These are phyloP conservation scores for Pestalotiopsis sp. DNA, from an alignment of 2,329 filamentous ascomycete genomes.

Conservation along the genomic window DNA sequence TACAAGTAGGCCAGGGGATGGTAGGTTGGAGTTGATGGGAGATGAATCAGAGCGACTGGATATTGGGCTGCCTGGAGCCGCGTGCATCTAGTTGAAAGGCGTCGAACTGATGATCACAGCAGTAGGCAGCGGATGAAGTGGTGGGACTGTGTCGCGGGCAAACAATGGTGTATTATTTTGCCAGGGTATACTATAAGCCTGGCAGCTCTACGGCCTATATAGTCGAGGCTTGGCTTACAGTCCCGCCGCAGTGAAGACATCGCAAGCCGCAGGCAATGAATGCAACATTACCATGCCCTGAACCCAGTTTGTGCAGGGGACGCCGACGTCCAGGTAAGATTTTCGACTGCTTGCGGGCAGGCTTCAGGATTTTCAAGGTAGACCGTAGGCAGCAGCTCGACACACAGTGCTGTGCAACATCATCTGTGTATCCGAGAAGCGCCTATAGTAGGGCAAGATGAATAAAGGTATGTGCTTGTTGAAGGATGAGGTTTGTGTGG, in stretches of 20 bases:
- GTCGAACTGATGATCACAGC: neutral
- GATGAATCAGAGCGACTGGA: neutral
- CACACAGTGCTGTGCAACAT: neutral
- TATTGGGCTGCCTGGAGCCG: neutral
- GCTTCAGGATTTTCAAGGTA: neutral
- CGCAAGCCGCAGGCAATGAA: neutral
- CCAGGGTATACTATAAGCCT: slow-evolving; percentile 13
- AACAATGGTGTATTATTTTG: neutral
- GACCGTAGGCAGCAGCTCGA: neutral
- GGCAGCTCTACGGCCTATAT: slow-evolving; percentile 7
- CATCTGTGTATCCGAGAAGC: neutral
- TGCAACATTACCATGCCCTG: neutral
- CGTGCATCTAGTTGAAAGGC: neutral
- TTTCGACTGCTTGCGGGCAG: neutral
- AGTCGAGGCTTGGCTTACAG: slow-evolving; percentile 8
- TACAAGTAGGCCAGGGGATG: neutral
- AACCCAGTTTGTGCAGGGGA: neutral
- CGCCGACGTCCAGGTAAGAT: neutral
- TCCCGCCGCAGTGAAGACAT: neutral
- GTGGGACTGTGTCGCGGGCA: neutral
- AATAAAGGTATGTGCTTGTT: neutral
- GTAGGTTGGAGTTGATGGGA: neutral
- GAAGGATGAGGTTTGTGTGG: neutral
- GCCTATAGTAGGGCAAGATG: neutral
- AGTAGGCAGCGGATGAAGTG: neutral